Evolutionary conservation across 805 yeast genomes (phyloP).

Genomic region (Cyberlindnera americana): DNA sequence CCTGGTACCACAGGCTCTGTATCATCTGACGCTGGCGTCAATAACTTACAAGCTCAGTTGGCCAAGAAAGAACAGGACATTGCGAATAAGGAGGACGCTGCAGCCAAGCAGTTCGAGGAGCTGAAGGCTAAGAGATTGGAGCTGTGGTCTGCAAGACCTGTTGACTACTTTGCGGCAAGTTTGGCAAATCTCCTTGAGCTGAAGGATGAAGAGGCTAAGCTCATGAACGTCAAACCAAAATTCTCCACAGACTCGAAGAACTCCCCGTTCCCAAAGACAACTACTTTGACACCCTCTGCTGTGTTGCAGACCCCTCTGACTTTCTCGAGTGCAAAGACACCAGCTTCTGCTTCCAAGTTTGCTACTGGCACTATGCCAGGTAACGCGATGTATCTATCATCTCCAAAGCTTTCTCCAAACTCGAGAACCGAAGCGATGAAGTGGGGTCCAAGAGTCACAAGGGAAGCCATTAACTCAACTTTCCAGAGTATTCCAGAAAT

Average conservation of each 20-base stretch:
- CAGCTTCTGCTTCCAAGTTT: constrained; percentile 22
- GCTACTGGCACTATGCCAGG: constrained; percentile 7
- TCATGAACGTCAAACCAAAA: constrained; percentile 20
- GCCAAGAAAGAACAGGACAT: constrained; percentile 27
- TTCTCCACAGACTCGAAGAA: constrained; percentile 10
- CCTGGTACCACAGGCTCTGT: constrained; percentile 2
- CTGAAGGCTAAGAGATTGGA: constrained; percentile 22
- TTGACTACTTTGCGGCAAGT: constrained; percentile 26
- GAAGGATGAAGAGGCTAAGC: constrained; percentile 25
- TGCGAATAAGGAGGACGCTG: constrained; percentile 18
- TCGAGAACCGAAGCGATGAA: constrained; percentile 12
- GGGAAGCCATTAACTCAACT: constrained; percentile 23
- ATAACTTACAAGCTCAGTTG: constrained; percentile 16
- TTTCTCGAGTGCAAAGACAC: constrained; percentile 27
- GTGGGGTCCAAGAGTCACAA: constrained; percentile 24
- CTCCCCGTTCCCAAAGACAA: constrained; percentile 23
- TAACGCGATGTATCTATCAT: constrained; percentile 18
- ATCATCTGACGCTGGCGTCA: constrained; percentile 6
- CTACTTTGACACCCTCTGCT: constrained; percentile 26
- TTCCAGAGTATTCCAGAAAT: constrained; percentile 23
- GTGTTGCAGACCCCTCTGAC: constrained; percentile 29
- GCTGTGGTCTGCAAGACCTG: constrained; percentile 20
- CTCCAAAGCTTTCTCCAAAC: constrained; percentile 26
- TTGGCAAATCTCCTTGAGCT: constrained; percentile 27
- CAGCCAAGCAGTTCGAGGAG: constrained; percentile 18